phyloP scores from a whole-genome alignment of 345 rosid genomes.

The Clausena lansium region DNA sequence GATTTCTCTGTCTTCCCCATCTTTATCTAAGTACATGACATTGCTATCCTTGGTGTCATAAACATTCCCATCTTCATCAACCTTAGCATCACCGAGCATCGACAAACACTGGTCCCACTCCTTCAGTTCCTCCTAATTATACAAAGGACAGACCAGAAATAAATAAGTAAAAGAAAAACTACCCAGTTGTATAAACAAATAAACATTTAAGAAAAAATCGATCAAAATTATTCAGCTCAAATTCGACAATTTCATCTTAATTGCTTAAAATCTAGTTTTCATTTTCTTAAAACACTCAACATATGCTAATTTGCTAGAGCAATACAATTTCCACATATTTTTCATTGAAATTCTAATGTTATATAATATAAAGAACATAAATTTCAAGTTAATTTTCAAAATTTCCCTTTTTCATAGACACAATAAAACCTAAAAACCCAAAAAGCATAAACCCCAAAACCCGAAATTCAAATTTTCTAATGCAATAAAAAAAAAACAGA shows the following conservation, averaged over 20 bases:
- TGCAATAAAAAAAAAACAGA: background rate
- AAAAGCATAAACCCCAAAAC: background rate
- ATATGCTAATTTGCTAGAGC: background rate
- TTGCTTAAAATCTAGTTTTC: no score
- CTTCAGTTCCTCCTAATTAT: constrained; percentile 78
- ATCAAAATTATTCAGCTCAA: background rate
- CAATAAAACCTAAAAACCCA: background rate
- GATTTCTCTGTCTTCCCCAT: constrained; percentile 92
- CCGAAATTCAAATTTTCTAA: background rate
- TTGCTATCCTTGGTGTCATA: constrained; percentile 65
- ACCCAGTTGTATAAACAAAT: background rate
- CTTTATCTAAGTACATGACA: constrained; percentile 73
- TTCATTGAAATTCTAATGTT: background rate
- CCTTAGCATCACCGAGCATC: constrained; percentile 88
- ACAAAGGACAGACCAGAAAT: background rate
- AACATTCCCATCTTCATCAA: constrained; percentile 81
- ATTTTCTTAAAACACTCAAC: background rate
- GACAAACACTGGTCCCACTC: constrained; percentile 95
- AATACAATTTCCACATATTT: background rate
- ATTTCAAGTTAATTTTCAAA: background rate
- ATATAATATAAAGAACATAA: background rate
- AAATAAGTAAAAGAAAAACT: background rate
- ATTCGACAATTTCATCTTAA: background rate
- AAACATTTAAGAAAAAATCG: background rate
- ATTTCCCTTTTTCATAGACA: background rate